Base-by-base conservation (phyloP, 805 yeast species). In the Teunomyces pallodes region DNA sequence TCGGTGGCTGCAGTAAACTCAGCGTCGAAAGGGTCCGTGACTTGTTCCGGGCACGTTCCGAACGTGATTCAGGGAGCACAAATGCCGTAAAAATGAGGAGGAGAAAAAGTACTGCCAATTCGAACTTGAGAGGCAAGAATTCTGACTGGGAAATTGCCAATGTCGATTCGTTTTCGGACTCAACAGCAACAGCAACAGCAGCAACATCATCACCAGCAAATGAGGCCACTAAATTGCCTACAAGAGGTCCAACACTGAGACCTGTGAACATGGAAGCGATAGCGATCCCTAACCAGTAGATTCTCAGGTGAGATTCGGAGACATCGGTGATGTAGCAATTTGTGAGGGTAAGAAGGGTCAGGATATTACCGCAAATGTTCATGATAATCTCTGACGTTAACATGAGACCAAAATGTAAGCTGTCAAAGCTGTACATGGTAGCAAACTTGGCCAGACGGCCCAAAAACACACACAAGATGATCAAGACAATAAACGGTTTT, bases 301-400 rank as follows among this genome's bases (percentile, higher is more conserved):
- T 76, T 51, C 96, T 69, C 47, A 79, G 73, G 30, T 71, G 74
- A 0, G 87, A 77, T 16, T 82, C 84, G 5, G 83, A 83, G 35
- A 88, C 81, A 66, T 90, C 96, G 3, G 89, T 73, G 13, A 87
- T 75, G 59, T 88, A 90, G 50, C 91, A 80, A 59, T 84, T 84
- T 9, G 81, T 69, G 28, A 86, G 66, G 8, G 85, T 80, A 44
- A 86, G 57, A 30, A 84, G 56, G 5, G 83, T 74, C 50, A 81
- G 64, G 7, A 77, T 43, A 0, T 90, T 86, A 20, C 96, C 96
- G n/a, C 84, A 79, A 3, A 77, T 45, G 24, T 82, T 74, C 28
- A 74, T 75, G 1, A 84, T 31, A 1, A 77, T 49, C 10, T 75
- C 75, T 2, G 79, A 67, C 0, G 74, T 30, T 1, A 86, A 62